Base-by-base conservation (phyloP, 495 filamentous ascomycete species). In the Aspergillus cristatus region DNA sequence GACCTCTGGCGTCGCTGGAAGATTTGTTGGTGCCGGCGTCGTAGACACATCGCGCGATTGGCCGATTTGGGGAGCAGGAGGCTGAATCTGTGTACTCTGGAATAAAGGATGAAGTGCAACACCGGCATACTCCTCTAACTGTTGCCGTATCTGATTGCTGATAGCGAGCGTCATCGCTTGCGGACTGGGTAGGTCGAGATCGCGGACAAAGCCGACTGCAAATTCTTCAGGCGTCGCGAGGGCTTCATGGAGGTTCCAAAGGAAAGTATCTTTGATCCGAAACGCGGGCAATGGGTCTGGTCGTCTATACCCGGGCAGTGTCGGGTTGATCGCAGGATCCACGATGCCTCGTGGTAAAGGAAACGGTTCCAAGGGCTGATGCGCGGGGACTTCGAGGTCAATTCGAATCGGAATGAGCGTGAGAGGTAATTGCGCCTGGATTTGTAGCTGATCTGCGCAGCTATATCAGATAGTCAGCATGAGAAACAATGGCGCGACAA, bases 191-290 rank as follows among this genome's bases (percentile, higher is more conserved):
- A 99, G 78, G 53, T 99, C 93, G 34, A 97, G 74, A 55, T 99
- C 91, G 45, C 93, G 85, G 20, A 94, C 87, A 42, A 96, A 81
- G n/a, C 70, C 74, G 39, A 79, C 72, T 3, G 91, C 93, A 59
- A 97, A 99, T 46, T 90, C 81, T 53, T 99, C 91, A 3, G 91
- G 94, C 0, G 91, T 99, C 8, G 89, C 82, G 20, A 95, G 65
- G 1, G 84, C 84, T 63, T 99, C 91, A 59, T 97, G 88, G 7
- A 99, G 70, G 53, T 99, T 99, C 91, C 91, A 99, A 16, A 97
- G 60, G 53, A 99, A 96, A 17, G 80, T 82, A 47, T 99, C 91
- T 57, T 94, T 87, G 24, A 99, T 70, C 32, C 90, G 73, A 56
- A 82, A 94, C 3, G 83, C 78, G 12, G 88, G 81, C 15, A 86